Base-by-base conservation (phyloP, 495 filamentous ascomycete genomes). In the Sordaria brevicollis region DNA sequence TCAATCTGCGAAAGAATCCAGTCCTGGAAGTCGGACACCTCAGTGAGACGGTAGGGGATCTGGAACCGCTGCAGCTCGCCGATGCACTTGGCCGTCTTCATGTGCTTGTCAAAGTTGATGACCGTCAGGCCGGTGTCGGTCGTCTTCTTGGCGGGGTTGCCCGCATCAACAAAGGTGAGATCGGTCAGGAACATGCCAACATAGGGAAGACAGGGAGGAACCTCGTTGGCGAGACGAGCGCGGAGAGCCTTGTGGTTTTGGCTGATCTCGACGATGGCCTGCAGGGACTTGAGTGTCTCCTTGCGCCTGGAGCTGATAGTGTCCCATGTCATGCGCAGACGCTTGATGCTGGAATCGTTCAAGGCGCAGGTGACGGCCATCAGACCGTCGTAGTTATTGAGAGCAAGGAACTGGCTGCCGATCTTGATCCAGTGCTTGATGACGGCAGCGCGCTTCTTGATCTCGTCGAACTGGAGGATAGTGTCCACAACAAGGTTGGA, bases 391-490 rank as follows among this genome's bases (percentile, higher is more conserved):
- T 98, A 99, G 81, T 99, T 99, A 80, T 93, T 91, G 8, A 99
- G 84, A 71, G 93, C 89, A 11, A 96, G 83, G 74, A 93, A 97
- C 71, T 90, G 91, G 76, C 90, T 89, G 2, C 92, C 91, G 71
- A 98, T 91, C 83, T 99, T 99, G 68, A 97, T 92, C 96, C 96
- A 99, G 74, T 97, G 93, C 83, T 99, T 98, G 83, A 99, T 95
- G 62, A 93, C 89, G 2, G 84, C 77, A 3, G 96, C 95, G 37
- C 96, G 88, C 81, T 93, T 96, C 84, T 97, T 98, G 13, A 89
- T 88, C 79, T 98, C 96, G 66, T 93, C 87, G 34, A 90, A 84
- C 67, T 90, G 87, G 15, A 99, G 87, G 73, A 98, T 97, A 2
- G 91, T 96, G 78, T 98, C 96, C n/a, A 93, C 93, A 25, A 99